These are phyloP conservation scores for Apostasia shenzhenica DNA, from an alignment of 106 monocot genomes.

Conservation along the genomic window DNA sequence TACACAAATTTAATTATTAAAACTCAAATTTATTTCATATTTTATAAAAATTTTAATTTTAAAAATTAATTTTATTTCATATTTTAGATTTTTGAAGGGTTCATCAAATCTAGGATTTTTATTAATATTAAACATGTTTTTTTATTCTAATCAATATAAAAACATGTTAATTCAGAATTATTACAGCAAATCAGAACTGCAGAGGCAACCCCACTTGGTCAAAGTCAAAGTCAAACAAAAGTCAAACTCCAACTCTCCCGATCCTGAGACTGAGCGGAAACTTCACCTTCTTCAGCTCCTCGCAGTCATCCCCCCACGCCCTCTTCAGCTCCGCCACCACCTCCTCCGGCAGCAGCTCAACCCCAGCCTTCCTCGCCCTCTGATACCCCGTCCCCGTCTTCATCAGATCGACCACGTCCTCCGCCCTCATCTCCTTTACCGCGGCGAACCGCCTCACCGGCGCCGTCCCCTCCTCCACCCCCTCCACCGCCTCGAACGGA, in stretches of 20 bases:
- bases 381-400: slow-evolving; percentile 72
- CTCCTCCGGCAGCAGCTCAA: slow-evolving; percentile 52
- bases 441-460: slow-evolving; percentile 51
- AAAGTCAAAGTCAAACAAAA: no score
- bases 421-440: slow-evolving; percentile 38
- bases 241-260: slow-evolving; percentile 23
- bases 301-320: slow-evolving; percentile 48
- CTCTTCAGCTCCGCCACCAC: slow-evolving; percentile 35
- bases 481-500: slow-evolving; percentile 66
- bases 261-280: slow-evolving; percentile 53
- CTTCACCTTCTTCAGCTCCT: slow-evolving; percentile 22
- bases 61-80: no score
- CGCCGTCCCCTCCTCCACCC: slow-evolving; percentile 37
- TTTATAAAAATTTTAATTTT: no score
- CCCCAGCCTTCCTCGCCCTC: slow-evolving; percentile 57
- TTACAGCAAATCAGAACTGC: no score
- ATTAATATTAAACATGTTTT: no score
- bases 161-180: no score
- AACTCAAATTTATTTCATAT: no score
- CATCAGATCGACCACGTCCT: slow-evolving; percentile 30
- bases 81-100: no score
- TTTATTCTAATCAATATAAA: no score
- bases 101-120: no score
- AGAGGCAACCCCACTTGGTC: no score
- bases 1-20: no score